Base-by-base conservation (phyloP, 1,284 basidiomycete species). In the Fomes fomentarius region DNA sequence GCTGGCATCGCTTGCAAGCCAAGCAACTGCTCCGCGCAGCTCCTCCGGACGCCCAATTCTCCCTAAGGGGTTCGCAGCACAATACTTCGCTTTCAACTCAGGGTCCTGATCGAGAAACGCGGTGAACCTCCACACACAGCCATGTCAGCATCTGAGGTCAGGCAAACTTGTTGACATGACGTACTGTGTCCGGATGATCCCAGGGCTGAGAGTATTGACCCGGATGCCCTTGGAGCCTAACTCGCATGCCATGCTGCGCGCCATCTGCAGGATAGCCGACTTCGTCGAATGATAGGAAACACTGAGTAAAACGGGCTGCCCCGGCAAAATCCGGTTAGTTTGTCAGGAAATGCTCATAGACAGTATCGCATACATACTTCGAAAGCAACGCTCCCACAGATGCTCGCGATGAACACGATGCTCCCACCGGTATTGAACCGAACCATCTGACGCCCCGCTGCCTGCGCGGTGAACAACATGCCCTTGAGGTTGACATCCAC, bases 331-430 rank as follows among this genome's bases (percentile, higher is more conserved):
- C n/a, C n/a, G n/a, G n/a, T n/a, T n/a, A n/a, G n/a, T n/a, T n/a
- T n/a, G n/a, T n/a, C n/a, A n/a, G n/a, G n/a, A n/a, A n/a, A n/a
- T n/a, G n/a, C n/a, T n/a, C n/a, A n/a, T n/a, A n/a, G n/a, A n/a
- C n/a, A n/a, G n/a, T n/a, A n/a, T n/a, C n/a, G n/a, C n/a, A n/a
- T n/a, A n/a, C n/a, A n/a, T 62, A 87, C 91, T 70, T 75, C 81
- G 73, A 93, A 93, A 50, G 91, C 89, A 60, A 93, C 84, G 43
- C 83, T 84, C 15, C 91, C 93, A 31, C 87, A 89, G 88, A 95
- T 93, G 54, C 89, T 93, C 15, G 89, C 91, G 59, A 94, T 87
- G 57, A 93, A 70, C 57, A 93, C 81, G 60, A 95, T 91, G 61
- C 90, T 93, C 0, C 91, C 93, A 8, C 79, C 77, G 15, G 76